A percentile compares a stretch with the other conserved stretches of the same genome.
phyloP scores from a whole-genome alignment of 129 eudicot genomes.

The Flaveria robusta region DNA sequence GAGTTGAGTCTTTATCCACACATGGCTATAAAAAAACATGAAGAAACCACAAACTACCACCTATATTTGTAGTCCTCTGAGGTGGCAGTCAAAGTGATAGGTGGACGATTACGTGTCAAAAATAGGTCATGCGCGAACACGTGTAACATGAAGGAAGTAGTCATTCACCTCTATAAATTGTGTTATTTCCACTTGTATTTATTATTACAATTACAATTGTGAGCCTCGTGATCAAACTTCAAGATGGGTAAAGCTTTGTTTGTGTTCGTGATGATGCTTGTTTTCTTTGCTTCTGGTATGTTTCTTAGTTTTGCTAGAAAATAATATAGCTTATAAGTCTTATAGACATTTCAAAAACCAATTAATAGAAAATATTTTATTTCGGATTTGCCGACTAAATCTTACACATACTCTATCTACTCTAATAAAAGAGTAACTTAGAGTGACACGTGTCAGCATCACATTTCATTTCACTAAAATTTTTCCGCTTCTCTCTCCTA shows the following conservation, averaged over 20 bases:
- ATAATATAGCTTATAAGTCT: too few relatives aligned
- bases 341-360: too few relatives aligned
- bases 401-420: too few relatives aligned
- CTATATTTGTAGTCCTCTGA: background rate
- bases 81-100: background rate
- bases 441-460: too few relatives aligned
- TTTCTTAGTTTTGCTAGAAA: background rate
- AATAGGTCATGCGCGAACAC: background rate
- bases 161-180: background rate
- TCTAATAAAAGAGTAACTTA: too few relatives aligned
- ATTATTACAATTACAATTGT: background rate
- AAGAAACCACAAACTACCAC: background rate
- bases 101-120: constrained; percentile 5
- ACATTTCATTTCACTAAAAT: too few relatives aligned
- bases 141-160: background rate
- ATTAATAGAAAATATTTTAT: too few relatives aligned
- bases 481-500: too few relatives aligned
- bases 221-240: background rate
- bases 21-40: background rate
- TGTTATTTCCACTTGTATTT: background rate
- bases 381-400: too few relatives aligned
- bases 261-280: background rate
- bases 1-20: too few relatives aligned
- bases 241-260: background rate
- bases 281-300: background rate